Percentiles rank a stretch among this genome's conserved stretches.
Evolutionary conservation across 768 basidiomycete species (phyloP).

Genomic region (Suillus fuscotomentosus): DNA sequence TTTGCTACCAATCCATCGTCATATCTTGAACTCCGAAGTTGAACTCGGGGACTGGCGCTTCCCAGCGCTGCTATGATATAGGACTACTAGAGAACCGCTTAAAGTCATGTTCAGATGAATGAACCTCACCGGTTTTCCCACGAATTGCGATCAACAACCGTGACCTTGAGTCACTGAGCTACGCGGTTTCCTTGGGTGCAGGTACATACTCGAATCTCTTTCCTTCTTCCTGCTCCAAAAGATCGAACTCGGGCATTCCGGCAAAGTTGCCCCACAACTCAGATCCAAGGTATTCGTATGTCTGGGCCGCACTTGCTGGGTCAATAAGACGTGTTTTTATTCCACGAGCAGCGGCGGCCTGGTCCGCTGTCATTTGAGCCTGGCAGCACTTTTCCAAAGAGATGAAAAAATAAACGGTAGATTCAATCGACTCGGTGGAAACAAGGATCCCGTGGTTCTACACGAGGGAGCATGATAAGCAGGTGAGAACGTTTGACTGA

Average conservation of each 20-base stretch:
- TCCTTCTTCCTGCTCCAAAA: constrained; percentile 36
- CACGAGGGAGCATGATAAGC: neutral
- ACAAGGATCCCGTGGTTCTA: constrained; percentile 30
- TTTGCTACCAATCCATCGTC: too few relatives aligned
- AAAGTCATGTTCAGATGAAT: too few relatives aligned
- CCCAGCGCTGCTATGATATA: too few relatives aligned
- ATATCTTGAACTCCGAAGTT: too few relatives aligned
- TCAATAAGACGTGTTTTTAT: neutral
- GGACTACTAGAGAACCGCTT: too few relatives aligned
- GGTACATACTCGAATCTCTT: constrained; percentile 12
- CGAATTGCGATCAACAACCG: too few relatives aligned
- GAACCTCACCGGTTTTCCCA: too few relatives aligned
- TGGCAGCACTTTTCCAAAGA: constrained; percentile 29
- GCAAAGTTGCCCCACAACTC: constrained; percentile 37
- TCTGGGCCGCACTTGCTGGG: constrained; percentile 25
- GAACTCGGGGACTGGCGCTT: too few relatives aligned
- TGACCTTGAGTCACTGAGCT: neutral
- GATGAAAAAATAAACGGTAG: constrained; percentile 23
- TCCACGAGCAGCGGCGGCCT: constrained; percentile 24
- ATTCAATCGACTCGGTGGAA: constrained; percentile 21
- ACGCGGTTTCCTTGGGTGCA: neutral
- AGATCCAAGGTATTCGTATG: constrained; percentile 20
- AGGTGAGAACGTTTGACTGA: neutral
- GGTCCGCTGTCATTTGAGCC: constrained; percentile 28
- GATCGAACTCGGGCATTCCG: constrained; percentile 35